Evolutionary conservation across 345 rosid species (phyloP), one percentile per base, ranked within the genome.

Genomic region (Camelina laxa): DNA sequence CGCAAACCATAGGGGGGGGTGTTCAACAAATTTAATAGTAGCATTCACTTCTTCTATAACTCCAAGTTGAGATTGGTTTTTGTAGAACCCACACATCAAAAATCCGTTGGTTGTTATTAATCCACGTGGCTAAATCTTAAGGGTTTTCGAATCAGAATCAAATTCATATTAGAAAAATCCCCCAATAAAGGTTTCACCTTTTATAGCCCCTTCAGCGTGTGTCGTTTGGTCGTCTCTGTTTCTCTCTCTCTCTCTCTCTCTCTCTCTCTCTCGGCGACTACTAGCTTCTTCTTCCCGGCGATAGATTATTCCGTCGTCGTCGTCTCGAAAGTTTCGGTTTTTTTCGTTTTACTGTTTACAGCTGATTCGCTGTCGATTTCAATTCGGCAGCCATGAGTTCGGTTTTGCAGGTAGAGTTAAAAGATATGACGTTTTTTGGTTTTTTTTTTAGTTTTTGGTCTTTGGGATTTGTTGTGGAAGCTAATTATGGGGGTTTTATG

Each of bases 341-440:
- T 65, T 56, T 3, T 4, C 5, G 30, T 27, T 4, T 31, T n/a
- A 31, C 1, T 19, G 17, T 10, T 22, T 12, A 9, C 17, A 39
- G 74, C 74, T 75, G 33, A 31, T 49, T 75, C 36, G 22, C 67
- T 53, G 48, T 54, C 41, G 75, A 62, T 22, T 19, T 21, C 3
- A 47, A 67, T 55, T 13, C 20, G 45, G 64, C 69, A 65, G 84
- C 65, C 31, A 90, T 90, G 96, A 83, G 80, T 77, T 83, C 93
- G 13, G 69, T 88, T 71, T 81, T 83, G 70, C 92, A 88, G 88
- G 96, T 88, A 42, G 27, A 39, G 60, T 42, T 33, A 1, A 33
- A 56, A 47, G 1, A 8, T 48, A 33, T 41, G n/a, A n/a, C 2
- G 3, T 6, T 44, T 36, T 11, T 0, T 33, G 3, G 7, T 2